Conservation (phyloP, 805 yeast species). For the Spathaspora passalidarum region DNA sequence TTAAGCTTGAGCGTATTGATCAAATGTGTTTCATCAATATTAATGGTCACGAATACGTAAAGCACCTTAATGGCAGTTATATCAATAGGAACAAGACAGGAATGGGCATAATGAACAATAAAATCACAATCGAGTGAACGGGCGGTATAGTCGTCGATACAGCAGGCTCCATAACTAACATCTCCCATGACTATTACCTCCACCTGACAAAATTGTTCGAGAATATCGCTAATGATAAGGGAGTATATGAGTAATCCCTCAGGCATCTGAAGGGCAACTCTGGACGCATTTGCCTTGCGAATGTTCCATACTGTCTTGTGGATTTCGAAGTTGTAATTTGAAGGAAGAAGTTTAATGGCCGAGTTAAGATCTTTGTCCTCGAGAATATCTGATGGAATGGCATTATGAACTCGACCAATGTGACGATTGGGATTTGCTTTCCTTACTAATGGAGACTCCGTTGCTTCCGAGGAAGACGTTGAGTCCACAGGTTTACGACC, state of each 20-base stretch:
- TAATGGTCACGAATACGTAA: conserved; percentile 93
- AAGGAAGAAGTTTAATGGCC: conserved; percentile 78
- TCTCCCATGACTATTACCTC: conserved; percentile 97
- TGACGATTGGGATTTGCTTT: conserved; percentile 21
- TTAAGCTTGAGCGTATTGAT: conserved; percentile 72
- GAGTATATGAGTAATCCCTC: conserved; percentile 91
- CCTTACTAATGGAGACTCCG: background rate
- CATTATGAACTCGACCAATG: conserved; percentile 68
- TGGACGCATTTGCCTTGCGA: conserved; percentile 63
- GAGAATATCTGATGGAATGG: conserved; percentile 83
- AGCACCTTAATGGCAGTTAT: conserved; percentile 85
- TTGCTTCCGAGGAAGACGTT: conserved; percentile 6
- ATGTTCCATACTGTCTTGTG: conserved; percentile 96
- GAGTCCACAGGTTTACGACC: conserved; percentile 39
- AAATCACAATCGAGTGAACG: conserved; percentile 90
- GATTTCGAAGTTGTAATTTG: conserved; percentile 92
- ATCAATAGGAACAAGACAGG: conserved; percentile 94
- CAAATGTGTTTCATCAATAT: conserved; percentile 80
- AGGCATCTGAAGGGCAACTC: conserved; percentile 96
- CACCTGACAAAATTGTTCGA: conserved; percentile 85
- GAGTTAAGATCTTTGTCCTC: conserved; percentile 78
- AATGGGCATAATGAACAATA: conserved; percentile 94
- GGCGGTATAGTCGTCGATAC: conserved; percentile 96
- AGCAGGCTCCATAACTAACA: conserved; percentile 97
- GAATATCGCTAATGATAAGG: conserved; percentile 82